Evolutionary conservation across 257 asterid species (phyloP).

Genomic region (Craterostigma plantagineum): DNA sequence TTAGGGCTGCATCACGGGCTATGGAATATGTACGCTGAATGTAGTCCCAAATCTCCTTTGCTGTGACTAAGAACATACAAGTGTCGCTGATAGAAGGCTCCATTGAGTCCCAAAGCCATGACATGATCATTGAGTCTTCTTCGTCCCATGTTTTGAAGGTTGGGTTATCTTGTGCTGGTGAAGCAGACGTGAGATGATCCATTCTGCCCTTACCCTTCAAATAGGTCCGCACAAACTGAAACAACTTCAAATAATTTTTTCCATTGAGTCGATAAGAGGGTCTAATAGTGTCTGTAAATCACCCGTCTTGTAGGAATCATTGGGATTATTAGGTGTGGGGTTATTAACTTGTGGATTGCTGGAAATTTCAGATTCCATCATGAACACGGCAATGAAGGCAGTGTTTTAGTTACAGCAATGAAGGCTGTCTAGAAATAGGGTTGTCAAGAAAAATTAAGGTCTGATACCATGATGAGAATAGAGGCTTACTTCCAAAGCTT

Average conservation of each 20-base stretch:
- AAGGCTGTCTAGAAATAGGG: too few relatives aligned
- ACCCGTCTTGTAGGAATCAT: neutral
- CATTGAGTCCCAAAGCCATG: neutral
- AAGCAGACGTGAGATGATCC: neutral
- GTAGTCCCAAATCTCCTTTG: neutral
- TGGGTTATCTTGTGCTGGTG: neutral
- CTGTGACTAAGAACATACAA: neutral
- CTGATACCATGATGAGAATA: too few relatives aligned
- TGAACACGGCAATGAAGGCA: too few relatives aligned
- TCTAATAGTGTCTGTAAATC: neutral
- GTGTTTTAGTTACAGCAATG: too few relatives aligned
- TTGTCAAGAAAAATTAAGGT: too few relatives aligned
- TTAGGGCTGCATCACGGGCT: constrained; percentile 1
- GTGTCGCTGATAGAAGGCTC: neutral
- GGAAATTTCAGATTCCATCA: too few relatives aligned
- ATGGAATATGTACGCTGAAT: neutral
- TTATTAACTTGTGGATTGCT: too few relatives aligned
- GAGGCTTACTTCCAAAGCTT: too few relatives aligned
- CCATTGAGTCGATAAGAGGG: neutral
- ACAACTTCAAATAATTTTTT: neutral
- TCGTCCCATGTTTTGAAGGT: constrained; percentile 2
- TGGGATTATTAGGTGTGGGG: too few relatives aligned
- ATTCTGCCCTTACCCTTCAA: neutral
- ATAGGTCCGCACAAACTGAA: neutral
- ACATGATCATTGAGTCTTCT: constrained; percentile 4